phyloP scores from a whole-genome alignment of 106 monocot species.

The Dendrobium catenatum region DNA sequence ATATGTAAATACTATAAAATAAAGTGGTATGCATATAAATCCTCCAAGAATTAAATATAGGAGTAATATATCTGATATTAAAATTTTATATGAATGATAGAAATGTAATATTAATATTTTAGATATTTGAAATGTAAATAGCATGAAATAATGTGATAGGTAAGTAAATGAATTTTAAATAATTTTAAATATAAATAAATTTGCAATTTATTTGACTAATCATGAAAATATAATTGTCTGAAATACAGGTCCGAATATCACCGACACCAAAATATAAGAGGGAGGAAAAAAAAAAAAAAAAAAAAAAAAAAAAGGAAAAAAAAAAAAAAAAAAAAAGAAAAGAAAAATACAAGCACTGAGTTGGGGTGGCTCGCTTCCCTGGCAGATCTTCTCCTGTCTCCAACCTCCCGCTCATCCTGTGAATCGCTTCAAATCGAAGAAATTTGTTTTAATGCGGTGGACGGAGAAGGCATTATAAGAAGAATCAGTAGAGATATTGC shows the following conservation, averaged over 20 bases:
- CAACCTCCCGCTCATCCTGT: neutral
- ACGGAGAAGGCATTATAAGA: neutral
- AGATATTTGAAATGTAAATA: too few relatives aligned
- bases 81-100: too few relatives aligned
- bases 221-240: too few relatives aligned
- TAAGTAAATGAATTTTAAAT: too few relatives aligned
- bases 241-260: neutral
- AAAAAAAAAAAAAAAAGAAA: neutral
- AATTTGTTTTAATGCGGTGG: neutral
- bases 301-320: neutral
- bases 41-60: too few relatives aligned
- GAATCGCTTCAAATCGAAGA: slow-evolving; percentile 3
- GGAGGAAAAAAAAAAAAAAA: neutral
- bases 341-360: neutral
- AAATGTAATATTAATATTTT: too few relatives aligned
- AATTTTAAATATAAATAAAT: too few relatives aligned
- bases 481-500: neutral
- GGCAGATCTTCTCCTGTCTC: neutral
- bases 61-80: too few relatives aligned
- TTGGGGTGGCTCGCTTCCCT: neutral
- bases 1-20: too few relatives aligned
- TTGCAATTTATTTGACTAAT: too few relatives aligned
- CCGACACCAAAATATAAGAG: neutral
- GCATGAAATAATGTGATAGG: too few relatives aligned
- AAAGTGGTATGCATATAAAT: too few relatives aligned